Conservation (phyloP, 352 stramenopile species). For the Phytophthora lateralis region DNA sequence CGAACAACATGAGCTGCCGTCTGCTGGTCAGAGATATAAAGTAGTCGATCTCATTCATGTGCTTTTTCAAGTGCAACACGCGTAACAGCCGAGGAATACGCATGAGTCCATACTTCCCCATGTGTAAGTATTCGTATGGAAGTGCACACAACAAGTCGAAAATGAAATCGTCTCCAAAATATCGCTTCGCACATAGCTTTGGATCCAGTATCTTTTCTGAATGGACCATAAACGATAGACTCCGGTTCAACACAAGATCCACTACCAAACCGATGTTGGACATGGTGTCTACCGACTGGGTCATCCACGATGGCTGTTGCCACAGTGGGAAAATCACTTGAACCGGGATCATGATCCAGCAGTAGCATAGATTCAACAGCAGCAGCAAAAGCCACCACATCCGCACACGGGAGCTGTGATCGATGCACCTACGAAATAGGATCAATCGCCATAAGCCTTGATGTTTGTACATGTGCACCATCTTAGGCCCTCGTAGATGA, state of each 20-base stretch:
- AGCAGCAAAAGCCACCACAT: constrained; percentile 57
- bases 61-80: constrained; percentile 30
- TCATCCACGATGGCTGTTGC: constrained; percentile 35
- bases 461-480: not conserved
- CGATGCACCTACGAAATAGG: constrained; percentile 36
- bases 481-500: not conserved
- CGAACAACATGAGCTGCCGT: constrained; percentile 48
- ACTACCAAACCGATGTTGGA: constrained; percentile 40
- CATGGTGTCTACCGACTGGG: constrained; percentile 37
- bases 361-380: constrained; percentile 39
- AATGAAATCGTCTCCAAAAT: constrained; percentile 41
- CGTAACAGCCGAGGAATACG: constrained; percentile 51
- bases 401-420: constrained; percentile 48
- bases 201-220: constrained; percentile 63
- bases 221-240: constrained; percentile 53
- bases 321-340: constrained; percentile 57
- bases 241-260: constrained; percentile 68
- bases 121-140: constrained; percentile 44
- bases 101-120: constrained; percentile 35
- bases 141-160: constrained; percentile 53
- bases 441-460: not conserved
- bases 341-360: constrained; percentile 60
- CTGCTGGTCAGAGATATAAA: constrained; percentile 53
- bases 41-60: constrained; percentile 39
- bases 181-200: constrained; percentile 40